Base-by-base conservation (phyloP, 2,329 filamentous ascomycete species). In the Cadophora sp. region DNA sequence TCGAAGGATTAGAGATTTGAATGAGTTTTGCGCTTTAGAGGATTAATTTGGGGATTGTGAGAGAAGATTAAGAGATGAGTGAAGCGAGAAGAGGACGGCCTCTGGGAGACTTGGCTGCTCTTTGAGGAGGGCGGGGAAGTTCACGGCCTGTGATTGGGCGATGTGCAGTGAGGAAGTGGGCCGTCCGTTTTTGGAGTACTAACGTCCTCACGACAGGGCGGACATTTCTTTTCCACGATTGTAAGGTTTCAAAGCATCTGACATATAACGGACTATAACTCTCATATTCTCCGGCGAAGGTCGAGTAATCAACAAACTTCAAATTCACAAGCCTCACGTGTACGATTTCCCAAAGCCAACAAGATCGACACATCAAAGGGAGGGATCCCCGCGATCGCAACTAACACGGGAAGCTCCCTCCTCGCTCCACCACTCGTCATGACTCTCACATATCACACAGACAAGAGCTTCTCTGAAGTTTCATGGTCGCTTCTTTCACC, bases 341-440 rank as follows among this genome's bases (percentile, higher is more conserved):
- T 61, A 33, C 59, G 27, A 50, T 22, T 24, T 18, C 36, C 36
- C 36, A 39, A 58, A 41, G n/a, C 9, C 20, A 22, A 39, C 36
- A 22, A 41, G 55, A 43, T 58, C 55, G 13, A 58, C 11, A 43
- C 20, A 58, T 41, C 36, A 58, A 43, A 58, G 30, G 43, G 27
- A 27, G n/a, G n/a, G n/a, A 53, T 53, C 55, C 55, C 58, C 48
- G 39, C 65, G 65, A 67, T 67, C 61, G 65, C 65, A 30, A 48
- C 55, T 67, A 67, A 60, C 43, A 24, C 55, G 33, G 51, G 24
- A 60, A 47, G 55, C 56, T 59, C 27, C 53, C 39, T 50, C 60
- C 56, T 59, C 27, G 45, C 39, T 50, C 60, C 36, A 64, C 39
- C 41, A 47, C 39, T 66, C 65, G 65, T 66, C 60, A 66, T 66